Conservation (phyloP, 805 yeast genomes). For the Citeromyces matritensis region DNA sequence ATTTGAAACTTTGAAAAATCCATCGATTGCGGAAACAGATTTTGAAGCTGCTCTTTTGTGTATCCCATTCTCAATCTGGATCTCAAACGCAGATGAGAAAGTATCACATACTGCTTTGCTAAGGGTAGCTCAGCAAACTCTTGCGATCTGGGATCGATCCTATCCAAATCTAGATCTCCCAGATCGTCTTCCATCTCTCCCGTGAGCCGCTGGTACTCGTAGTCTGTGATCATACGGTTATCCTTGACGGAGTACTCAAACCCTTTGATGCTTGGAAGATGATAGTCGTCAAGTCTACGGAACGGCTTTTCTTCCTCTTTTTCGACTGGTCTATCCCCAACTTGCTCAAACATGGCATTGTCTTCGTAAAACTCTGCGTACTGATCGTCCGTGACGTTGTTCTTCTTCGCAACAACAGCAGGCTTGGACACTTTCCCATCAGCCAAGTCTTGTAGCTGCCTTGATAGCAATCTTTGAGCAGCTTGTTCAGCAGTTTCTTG, state of each 20-base stretch:
- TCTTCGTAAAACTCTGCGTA: conserved; percentile 20
- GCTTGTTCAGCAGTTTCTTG: conserved; percentile 55
- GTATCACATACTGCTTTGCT: conserved; percentile 75
- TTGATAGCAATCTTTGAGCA: conserved; percentile 68
- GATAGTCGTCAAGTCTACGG: conserved; percentile 64
- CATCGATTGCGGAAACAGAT: conserved; percentile 69
- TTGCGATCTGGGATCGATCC: conserved; percentile 70
- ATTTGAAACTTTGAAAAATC: conserved; percentile 91
- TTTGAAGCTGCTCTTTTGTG: conserved; percentile 73
- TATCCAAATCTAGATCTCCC: conserved; percentile 53
- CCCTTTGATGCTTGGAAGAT: conserved; percentile 56
- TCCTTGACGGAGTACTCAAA: conserved; percentile 43
- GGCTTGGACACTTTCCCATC: conserved; percentile 9
- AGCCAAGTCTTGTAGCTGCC: conserved; percentile 54
- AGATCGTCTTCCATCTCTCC: conserved; percentile 42
- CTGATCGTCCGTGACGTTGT: conserved; percentile 9
- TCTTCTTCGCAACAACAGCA: conserved; percentile 3
- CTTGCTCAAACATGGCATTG: conserved; percentile 8
- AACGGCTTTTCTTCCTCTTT: conserved; percentile 14
- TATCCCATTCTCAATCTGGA: conserved; percentile 94
- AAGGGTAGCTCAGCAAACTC: conserved; percentile 69
- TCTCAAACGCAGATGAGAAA: conserved; percentile 68
- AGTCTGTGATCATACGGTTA: conserved; percentile 57
- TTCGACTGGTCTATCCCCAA: conserved; percentile 2
- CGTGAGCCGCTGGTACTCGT: conserved; percentile 50